These are phyloP conservation scores for Neovahlkampfia damariscottae DNA, from an alignment of 78 protist genomes.

Conservation along the genomic window DNA sequence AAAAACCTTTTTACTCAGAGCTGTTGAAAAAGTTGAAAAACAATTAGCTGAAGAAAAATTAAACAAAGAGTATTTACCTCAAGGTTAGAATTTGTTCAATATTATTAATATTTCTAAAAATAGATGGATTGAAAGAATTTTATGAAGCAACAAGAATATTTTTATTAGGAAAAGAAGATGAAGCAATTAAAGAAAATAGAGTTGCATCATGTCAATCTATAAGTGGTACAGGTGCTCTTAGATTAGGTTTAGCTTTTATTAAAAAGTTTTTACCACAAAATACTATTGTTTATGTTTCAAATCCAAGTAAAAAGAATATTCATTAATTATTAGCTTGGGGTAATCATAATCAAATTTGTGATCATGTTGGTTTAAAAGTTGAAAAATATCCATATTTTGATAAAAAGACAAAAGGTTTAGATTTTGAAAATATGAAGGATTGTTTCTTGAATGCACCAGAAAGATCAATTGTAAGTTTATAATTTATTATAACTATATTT, in stretches of 20 bases:
- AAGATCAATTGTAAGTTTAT: slow-evolving; percentile 47
- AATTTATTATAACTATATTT: no score
- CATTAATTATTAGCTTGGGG: no score
- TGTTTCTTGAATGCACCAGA: slow-evolving; percentile 50
- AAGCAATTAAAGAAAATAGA: slow-evolving; percentile 10
- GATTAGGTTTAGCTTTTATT: slow-evolving; percentile 68
- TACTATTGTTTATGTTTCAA: slow-evolving; percentile 56
- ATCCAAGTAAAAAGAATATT: no score
- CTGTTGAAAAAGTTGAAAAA: slow-evolving; percentile 43
- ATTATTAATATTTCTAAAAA: neutral
- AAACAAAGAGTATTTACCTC: slow-evolving; percentile 72
- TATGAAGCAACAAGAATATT: neutral
- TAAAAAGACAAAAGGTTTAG: slow-evolving; percentile 41
- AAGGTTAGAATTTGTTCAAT: neutral
- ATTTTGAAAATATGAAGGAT: slow-evolving; percentile 69
- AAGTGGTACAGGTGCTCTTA: slow-evolving; percentile 93
- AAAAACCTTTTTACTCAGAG: slow-evolving; percentile 70
- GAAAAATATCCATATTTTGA: slow-evolving; percentile 64
- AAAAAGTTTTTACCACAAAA: slow-evolving; percentile 12
- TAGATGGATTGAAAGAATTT: slow-evolving; percentile 1
- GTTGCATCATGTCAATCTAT: slow-evolving; percentile 72
- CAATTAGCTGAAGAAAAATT: neutral
- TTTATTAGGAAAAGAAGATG: neutral
- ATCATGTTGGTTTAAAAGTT: slow-evolving; percentile 29
- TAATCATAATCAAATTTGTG: slow-evolving; percentile 31